Evolutionary conservation across 192 early-diverging fungal species (phyloP).

Genomic region (Phlyctochytrium bullatum): DNA sequence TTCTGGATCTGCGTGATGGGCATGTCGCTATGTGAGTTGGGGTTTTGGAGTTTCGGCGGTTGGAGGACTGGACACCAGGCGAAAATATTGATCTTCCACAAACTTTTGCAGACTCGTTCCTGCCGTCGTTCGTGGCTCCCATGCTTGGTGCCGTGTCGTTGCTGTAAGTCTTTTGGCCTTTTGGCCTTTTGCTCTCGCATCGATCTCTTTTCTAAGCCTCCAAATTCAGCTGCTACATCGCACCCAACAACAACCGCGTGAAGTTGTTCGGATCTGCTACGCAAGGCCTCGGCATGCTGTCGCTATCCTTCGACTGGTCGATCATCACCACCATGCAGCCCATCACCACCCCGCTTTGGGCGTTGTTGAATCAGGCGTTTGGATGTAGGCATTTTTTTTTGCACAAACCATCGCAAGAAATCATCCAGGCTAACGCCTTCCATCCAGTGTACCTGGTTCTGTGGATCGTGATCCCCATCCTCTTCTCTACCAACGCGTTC

Average conservation of each 20-base stretch:
- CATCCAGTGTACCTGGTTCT: not conserved
- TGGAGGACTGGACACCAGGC: no score
- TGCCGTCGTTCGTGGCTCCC: conserved; percentile 4
- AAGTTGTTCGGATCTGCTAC: conserved; percentile 20
- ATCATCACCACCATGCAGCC: conserved; percentile 3
- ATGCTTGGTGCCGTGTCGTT: conserved; percentile 15
- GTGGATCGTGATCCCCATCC: conserved; percentile 7
- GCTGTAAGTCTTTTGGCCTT: not conserved
- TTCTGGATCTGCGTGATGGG: conserved; percentile 12
- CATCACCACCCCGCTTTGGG: conserved; percentile 19
- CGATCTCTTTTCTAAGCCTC: not conserved
- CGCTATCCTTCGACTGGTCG: conserved; percentile 11
- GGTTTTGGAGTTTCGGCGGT: no score
- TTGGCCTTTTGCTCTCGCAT: not conserved
- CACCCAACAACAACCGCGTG: conserved; percentile 4
- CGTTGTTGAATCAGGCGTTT: conserved; percentile 3
- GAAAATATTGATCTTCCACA: no score
- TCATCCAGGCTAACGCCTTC: not conserved
- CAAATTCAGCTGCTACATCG: not conserved
- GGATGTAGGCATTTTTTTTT: not conserved
- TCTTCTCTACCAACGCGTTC: conserved; percentile 8
- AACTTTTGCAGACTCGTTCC: not conserved
- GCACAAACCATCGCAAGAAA: not conserved
- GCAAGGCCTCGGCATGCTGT: conserved; percentile 27
- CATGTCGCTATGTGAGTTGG: conserved; percentile 19